Conservation (phyloP, 495 filamentous ascomycete species). For the Poronia punctata region DNA sequence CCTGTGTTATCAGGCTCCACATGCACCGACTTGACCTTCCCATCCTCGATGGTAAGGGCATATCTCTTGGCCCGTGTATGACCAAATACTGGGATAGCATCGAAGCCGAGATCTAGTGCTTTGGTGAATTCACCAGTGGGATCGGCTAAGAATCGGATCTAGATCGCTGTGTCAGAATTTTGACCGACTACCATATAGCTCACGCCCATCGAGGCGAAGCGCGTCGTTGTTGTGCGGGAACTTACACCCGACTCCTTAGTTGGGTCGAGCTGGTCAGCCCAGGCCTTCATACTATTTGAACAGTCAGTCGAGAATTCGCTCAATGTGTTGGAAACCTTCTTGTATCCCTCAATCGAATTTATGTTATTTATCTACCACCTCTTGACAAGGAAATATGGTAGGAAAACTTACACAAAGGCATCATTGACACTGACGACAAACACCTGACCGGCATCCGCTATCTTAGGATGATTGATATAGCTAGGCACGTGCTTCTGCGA, state of each 20-base stretch:
- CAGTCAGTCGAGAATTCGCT: too few relatives aligned
- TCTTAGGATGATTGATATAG: slow-evolving; percentile 67
- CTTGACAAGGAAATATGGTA: neutral
- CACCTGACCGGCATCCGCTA: slow-evolving; percentile 67
- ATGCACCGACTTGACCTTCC: slow-evolving; percentile 66
- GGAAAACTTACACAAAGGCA: slow-evolving; percentile 72
- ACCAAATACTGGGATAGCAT: slow-evolving; percentile 78
- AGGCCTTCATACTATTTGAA: slow-evolving; percentile 69
- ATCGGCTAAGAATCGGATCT: slow-evolving; percentile 87
- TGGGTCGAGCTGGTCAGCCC: slow-evolving; percentile 69
- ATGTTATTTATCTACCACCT: too few relatives aligned
- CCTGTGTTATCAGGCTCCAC: slow-evolving; percentile 95
- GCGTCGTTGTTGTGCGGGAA: slow-evolving; percentile 8
- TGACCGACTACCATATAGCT: too few relatives aligned
- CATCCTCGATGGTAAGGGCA: slow-evolving; percentile 68
- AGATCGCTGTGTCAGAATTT: too few relatives aligned
- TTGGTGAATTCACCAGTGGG: slow-evolving; percentile 76
- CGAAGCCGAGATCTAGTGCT: slow-evolving; percentile 77
- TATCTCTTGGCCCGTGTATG: slow-evolving; percentile 83
- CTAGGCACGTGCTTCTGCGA: slow-evolving; percentile 73
- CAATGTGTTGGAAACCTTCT: too few relatives aligned
- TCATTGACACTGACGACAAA: slow-evolving; percentile 94
- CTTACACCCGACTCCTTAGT: slow-evolving; percentile 64
- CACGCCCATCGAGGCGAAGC: neutral
- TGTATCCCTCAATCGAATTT: too few relatives aligned